A percentile compares a stretch with the other conserved stretches of the same genome.
phyloP scores from a whole-genome alignment of 331 rosid genomes.

The Ulmus americana region DNA sequence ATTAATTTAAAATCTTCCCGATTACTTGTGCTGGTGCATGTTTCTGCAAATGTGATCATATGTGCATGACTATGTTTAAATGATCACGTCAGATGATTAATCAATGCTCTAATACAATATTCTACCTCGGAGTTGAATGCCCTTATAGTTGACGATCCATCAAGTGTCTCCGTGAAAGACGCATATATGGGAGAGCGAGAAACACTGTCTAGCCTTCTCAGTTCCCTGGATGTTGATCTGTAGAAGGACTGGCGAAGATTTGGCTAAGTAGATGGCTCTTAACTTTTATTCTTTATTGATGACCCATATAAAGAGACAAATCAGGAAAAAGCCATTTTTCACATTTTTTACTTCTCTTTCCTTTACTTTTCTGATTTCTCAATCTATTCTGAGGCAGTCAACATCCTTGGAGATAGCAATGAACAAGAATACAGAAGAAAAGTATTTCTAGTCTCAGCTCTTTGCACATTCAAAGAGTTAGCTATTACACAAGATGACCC shows the following conservation, averaged over 20 bases:
- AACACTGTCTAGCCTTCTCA: conserved; percentile 88
- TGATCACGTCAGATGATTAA: not conserved
- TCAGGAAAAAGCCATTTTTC: not conserved
- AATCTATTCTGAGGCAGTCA: too few relatives aligned
- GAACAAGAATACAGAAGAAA: too few relatives aligned
- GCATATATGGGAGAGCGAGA: conserved; percentile 96
- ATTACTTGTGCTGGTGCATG: not conserved
- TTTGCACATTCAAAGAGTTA: too few relatives aligned
- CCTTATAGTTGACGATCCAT: conserved; percentile 81
- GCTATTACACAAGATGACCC: too few relatives aligned
- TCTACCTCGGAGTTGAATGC: conserved; percentile 85
- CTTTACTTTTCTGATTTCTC: not conserved
- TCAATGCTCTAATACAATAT: not conserved
- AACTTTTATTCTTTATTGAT: not conserved
- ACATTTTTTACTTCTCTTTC: not conserved
- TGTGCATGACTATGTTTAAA: too few relatives aligned
- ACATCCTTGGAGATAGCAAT: too few relatives aligned
- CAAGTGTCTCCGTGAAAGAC: conserved; percentile 88
- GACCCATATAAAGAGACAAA: not conserved
- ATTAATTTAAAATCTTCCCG: too few relatives aligned
- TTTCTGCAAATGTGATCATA: not conserved
- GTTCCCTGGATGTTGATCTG: conserved; percentile 92
- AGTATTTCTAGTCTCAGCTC: too few relatives aligned
- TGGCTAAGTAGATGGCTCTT: conserved; percentile 11
- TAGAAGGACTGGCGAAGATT: conserved; percentile 63